Evolutionary conservation across 257 asterid genomes (phyloP).

Genomic region (Rehmannia glutinosa): DNA sequence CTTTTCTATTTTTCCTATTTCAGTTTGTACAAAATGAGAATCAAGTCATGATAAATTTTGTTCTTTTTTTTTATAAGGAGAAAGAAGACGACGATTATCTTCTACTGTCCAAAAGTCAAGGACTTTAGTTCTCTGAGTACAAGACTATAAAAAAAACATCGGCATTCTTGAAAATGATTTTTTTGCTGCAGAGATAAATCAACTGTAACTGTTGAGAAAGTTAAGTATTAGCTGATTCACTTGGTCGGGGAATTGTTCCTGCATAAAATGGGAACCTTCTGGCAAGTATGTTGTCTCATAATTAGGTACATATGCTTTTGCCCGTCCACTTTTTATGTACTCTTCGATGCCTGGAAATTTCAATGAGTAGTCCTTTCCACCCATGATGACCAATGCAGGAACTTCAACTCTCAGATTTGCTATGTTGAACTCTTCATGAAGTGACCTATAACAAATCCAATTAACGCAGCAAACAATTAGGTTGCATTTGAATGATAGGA

Average conservation of each 20-base stretch:
- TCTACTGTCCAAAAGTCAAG: no score
- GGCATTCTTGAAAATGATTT: no score
- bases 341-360: conserved; percentile 54
- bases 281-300: conserved; percentile 34
- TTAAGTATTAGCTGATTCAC: conserved; percentile 46
- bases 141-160: no score
- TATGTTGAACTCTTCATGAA: conserved; percentile 31
- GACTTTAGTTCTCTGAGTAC: no score
- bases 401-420: conserved; percentile 25
- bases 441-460: conserved; percentile 25
- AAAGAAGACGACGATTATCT: no score
- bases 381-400: conserved; percentile 53
- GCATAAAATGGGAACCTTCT: conserved; percentile 70
- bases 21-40: no score
- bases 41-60: no score
- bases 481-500: no score
- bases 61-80: no score
- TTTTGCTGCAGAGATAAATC: conserved; percentile 11
- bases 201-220: conserved; percentile 33
- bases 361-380: conserved; percentile 51
- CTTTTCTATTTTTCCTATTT: no score
- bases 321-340: conserved; percentile 33
- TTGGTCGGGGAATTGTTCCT: conserved; percentile 56
- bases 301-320: conserved; percentile 33
- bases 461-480: neutral